phyloP scores from a whole-genome alignment of 352 stramenopile genomes.

The Pythium dissimile region DNA sequence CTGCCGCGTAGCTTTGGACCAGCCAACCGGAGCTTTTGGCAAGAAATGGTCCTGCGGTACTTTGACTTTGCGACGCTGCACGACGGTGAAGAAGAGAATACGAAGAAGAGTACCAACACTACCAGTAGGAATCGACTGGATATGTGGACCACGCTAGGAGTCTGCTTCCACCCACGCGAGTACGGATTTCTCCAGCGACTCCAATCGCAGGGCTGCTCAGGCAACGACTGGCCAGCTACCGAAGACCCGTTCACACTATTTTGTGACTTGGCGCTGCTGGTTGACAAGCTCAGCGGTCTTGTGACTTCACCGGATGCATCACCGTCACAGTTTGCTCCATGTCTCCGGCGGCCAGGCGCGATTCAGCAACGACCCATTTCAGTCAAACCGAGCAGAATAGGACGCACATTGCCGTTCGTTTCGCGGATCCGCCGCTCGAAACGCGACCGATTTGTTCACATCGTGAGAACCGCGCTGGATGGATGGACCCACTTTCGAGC shows the following conservation, averaged over 20 bases:
- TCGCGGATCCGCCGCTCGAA: neutral
- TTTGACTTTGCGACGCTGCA: constrained; percentile 14
- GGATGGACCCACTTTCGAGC: constrained; percentile 1
- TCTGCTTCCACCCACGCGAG: constrained; percentile 5
- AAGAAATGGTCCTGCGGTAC: constrained; percentile 2
- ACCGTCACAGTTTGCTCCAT: neutral
- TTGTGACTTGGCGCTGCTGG: constrained; percentile 4
- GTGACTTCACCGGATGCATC: neutral
- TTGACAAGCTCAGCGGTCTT: constrained; percentile 6
- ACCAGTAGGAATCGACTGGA: no score
- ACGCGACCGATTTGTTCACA: neutral
- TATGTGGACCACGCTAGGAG: neutral
- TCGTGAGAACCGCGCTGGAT: neutral
- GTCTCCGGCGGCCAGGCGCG: neutral
- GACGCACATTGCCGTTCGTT: neutral
- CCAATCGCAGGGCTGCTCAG: neutral
- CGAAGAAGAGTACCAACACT: no score
- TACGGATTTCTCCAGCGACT: constrained; percentile 3
- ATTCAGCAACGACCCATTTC: neutral
- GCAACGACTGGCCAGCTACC: neutral
- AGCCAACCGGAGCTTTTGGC: constrained; percentile 7
- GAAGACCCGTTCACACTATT: constrained; percentile 9
- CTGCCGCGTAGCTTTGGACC: neutral
- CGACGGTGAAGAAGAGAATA: no score
- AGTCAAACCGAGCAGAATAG: neutral